Base-by-base conservation (phyloP, 768 basidiomycete genomes). In the Tylopilus rubrobrunneus region DNA sequence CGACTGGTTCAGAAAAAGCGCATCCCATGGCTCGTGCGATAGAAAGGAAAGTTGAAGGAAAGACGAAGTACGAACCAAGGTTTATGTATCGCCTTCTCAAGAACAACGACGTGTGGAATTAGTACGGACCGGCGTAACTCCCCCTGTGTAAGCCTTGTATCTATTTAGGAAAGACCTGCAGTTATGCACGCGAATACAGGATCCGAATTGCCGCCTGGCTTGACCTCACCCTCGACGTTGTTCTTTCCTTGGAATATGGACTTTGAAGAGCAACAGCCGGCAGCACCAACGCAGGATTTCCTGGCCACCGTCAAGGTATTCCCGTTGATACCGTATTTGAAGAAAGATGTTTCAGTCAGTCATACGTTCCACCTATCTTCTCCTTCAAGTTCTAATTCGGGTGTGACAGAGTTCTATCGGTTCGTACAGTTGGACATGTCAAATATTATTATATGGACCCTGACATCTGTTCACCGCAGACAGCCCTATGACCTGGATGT, bases 401-500 rank as follows among this genome's bases (percentile, higher is more conserved):
- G 49, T 17, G 8, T 8, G 37, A 21, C 23, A 70, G 68, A 56
- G 47, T 41, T 64, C 68, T 31, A 62, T 70, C 45, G 68, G 68
- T 70, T 48, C 43, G 68, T 59, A 21, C 42, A 43, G 4, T 34
- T 5, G 17, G 7, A 33, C 9, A 5, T 25, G 9, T 46, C 1
- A 31, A 3, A 31, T 25, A 25, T 25, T 25, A 25, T 25, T 0
- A 4, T n/a, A 5, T 31, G 8, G 1, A 4, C 33, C 12, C 28
- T 58, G 45, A 62, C 23, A 41, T 40, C 25, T 17, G 19, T 42
- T 49, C 39, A 27, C 15, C 39, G 12, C 46, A 88, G 89, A 91
- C 62, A 81, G 82, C 48, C 81, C 87, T 10, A 66, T 92, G 55
- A 86, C 79, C 54, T 92, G 89, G 89, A 87, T 88, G 89, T 90